Percentiles rank a stretch among this genome's conserved stretches.
Evolutionary conservation across 768 basidiomycete species (phyloP).

Genomic region (Porphyrellus cyaneotinctus): DNA sequence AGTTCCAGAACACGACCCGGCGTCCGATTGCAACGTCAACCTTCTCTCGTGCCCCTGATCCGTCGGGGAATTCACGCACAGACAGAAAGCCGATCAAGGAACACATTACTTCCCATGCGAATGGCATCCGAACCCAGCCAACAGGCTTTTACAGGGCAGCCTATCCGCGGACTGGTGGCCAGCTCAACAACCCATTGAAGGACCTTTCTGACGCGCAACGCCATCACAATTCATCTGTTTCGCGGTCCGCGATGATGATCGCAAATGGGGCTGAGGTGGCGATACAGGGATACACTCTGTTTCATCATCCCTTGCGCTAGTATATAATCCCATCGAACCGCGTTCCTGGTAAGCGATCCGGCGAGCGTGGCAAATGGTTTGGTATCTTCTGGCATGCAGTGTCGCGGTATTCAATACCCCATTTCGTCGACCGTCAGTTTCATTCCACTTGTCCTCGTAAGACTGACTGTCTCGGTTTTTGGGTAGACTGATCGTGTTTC

Average conservation of each 20-base stretch:
- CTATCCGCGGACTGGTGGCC: background rate
- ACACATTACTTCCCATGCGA: background rate
- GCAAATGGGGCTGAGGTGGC: background rate
- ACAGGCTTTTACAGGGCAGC: conserved; percentile 1
- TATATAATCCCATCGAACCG: background rate
- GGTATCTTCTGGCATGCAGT: background rate
- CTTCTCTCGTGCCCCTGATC: background rate
- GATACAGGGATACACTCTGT: background rate
- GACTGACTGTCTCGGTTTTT: background rate
- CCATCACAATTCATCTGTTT: background rate
- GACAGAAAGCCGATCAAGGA: conserved; percentile 1
- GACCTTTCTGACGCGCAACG: background rate
- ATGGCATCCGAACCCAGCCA: background rate
- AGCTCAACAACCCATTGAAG: background rate
- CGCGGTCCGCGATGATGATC: conserved; percentile 5
- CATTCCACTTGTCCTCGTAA: background rate
- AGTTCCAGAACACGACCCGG: background rate
- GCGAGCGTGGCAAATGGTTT: background rate
- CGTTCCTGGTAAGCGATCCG: background rate
- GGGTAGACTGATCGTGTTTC: background rate
- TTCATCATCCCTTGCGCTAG: background rate
- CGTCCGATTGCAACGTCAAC: too few species aligned
- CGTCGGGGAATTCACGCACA: background rate
- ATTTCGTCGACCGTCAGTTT: background rate
- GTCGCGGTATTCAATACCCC: too few species aligned